Conservation (phyloP, 1,284 basidiomycete genomes). For the Ceratobasidium sp. region DNA sequence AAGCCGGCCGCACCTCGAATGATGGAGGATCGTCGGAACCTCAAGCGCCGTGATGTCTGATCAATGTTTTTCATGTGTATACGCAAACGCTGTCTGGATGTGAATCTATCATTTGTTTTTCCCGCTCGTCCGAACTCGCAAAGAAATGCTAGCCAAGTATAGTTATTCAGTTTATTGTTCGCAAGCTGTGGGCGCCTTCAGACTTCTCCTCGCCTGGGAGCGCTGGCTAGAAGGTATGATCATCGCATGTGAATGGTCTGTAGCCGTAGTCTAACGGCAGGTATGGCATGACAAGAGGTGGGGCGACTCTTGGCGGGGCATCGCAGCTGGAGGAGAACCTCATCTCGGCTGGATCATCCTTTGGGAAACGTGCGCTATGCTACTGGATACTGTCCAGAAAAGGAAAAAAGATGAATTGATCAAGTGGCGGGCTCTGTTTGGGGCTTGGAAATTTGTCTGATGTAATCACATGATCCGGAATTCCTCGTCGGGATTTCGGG, state of each 20-base stretch:
- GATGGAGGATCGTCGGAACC: background rate
- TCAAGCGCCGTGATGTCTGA: background rate
- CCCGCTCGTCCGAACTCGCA: too few species aligned
- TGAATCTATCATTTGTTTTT: too few species aligned
- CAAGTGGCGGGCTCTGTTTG: constrained; percentile 26
- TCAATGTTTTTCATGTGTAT: background rate
- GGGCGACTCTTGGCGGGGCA: background rate
- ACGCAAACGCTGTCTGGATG: too few species aligned
- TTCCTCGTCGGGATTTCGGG: constrained; percentile 45
- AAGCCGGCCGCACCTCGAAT: background rate
- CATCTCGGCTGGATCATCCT: background rate
- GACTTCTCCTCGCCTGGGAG: too few species aligned
- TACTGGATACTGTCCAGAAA: background rate
- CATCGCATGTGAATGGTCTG: too few species aligned
- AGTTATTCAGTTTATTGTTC: too few species aligned
- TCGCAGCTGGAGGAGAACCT: background rate
- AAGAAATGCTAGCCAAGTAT: too few species aligned
- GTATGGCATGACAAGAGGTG: background rate
- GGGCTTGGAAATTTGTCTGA: background rate
- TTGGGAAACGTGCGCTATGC: background rate
- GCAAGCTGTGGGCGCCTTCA: too few species aligned
- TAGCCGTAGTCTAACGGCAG: background rate
- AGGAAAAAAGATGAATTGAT: background rate
- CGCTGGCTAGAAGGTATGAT: too few species aligned
- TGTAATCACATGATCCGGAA: constrained; percentile 19